These are phyloP conservation scores for Fusarium albidum DNA, from an alignment of 2,329 filamentous ascomycete genomes.

Conservation along the genomic window DNA sequence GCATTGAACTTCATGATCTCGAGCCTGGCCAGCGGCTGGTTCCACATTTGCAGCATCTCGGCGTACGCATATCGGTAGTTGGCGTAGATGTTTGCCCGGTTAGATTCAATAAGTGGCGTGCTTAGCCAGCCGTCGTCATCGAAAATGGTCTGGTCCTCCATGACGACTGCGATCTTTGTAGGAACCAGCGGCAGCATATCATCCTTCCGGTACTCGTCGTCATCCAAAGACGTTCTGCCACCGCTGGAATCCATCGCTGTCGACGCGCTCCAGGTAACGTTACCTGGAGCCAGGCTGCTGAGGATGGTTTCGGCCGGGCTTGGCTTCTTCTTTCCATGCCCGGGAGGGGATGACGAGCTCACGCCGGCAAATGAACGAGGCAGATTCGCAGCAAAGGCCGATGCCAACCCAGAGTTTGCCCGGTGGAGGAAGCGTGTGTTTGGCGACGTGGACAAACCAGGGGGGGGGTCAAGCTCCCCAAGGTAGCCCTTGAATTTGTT, in stretches of 20 bases:
- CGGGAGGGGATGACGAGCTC: conserved; percentile 55
- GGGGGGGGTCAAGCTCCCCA: conserved; percentile 56
- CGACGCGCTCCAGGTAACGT: conserved; percentile 60
- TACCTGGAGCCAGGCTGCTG: conserved; percentile 59
- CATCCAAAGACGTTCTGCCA: conserved; percentile 60
- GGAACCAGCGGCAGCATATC: conserved; percentile 58
- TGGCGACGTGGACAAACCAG: conserved; percentile 67
- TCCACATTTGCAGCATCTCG: conserved; percentile 74
- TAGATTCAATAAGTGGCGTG: conserved; percentile 64
- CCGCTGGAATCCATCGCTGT: conserved; percentile 56
- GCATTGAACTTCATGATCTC: conserved; percentile 76
- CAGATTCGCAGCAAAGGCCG: conserved; percentile 64
- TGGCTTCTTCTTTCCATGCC: conserved; percentile 58
- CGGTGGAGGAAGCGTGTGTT: conserved; percentile 62
- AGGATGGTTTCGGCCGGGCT: conserved; percentile 70
- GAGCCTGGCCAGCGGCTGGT: conserved; percentile 66
- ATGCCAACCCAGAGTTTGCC: conserved; percentile 63
- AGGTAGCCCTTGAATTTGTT: conserved; percentile 56
- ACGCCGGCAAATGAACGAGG: conserved; percentile 54
- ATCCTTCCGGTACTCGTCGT: conserved; percentile 60
- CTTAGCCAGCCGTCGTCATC: conserved; percentile 74
- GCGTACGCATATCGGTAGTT: conserved; percentile 72
- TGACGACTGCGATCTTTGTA: conserved; percentile 59
- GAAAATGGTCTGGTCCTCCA: conserved; percentile 71
- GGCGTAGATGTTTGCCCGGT: conserved; percentile 58